phyloP scores from a whole-genome alignment of 345 rosid genomes.

The Sonneratia alba region DNA sequence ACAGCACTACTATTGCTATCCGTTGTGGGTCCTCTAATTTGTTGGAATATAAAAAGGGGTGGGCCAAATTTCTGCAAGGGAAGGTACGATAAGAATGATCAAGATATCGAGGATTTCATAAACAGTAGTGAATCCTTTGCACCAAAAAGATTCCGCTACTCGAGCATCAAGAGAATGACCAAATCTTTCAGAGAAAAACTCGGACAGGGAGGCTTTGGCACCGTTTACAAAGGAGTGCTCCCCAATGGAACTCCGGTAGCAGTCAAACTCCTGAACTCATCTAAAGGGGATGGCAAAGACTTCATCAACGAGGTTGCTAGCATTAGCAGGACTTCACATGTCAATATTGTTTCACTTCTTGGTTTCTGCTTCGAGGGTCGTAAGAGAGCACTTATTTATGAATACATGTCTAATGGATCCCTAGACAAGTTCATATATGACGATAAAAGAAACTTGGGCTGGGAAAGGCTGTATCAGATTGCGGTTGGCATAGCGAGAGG shows the following conservation, averaged over 20 bases:
- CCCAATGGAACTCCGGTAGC: slow-evolving; percentile 23
- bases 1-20: neutral
- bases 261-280: slow-evolving; percentile 21
- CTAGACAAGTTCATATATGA: slow-evolving; percentile 5
- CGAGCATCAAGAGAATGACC: slow-evolving; percentile 9
- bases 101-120: neutral
- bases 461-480: slow-evolving; percentile 20
- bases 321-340: slow-evolving; percentile 6
- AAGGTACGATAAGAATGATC: neutral
- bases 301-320: slow-evolving; percentile 10
- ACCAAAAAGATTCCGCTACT: slow-evolving; percentile 1
- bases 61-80: neutral
- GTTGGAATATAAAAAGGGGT: neutral
- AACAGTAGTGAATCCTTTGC: neutral
- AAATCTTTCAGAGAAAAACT: slow-evolving; percentile 16
- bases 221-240: slow-evolving; percentile 19
- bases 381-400: slow-evolving; percentile 5
- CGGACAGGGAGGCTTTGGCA: slow-evolving; percentile 30
- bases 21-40: neutral
- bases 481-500: slow-evolving; percentile 31
- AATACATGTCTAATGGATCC: slow-evolving; percentile 4
- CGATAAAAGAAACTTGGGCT: slow-evolving; percentile 2
- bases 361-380: slow-evolving; percentile 8
- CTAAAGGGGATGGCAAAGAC: slow-evolving; percentile 31
- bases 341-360: neutral